Percentiles rank a stretch among this genome's conserved stretches.
Conservation (phyloP, 176 grass and related monocot genomes). For the Ensete glaucum region DNA sequence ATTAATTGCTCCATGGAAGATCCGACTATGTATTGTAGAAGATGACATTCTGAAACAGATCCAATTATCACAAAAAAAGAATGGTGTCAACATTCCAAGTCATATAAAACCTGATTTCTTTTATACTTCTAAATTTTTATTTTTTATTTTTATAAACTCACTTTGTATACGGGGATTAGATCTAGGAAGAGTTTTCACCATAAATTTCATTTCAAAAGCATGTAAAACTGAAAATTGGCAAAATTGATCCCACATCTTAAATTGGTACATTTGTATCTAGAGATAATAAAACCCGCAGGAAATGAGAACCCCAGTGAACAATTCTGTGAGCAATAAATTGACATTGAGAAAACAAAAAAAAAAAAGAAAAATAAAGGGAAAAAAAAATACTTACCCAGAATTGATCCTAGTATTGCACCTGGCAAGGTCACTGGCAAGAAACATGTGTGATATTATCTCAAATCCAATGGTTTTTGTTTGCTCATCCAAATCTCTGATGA, state of each 20-base stretch:
- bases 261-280: neutral
- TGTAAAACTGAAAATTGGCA: neutral
- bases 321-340: neutral
- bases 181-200: neutral
- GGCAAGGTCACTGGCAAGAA: slow-evolving; percentile 1
- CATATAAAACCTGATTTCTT: neutral
- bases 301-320: neutral
- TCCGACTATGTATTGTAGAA: no score
- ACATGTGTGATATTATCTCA: neutral
- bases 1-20: no score
- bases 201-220: neutral
- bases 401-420: slow-evolving; percentile 1
- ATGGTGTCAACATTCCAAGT: neutral
- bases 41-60: no score
- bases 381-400: neutral
- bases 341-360: neutral
- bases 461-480: neutral
- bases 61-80: no score
- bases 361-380: neutral
- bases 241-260: neutral
- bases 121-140: neutral
- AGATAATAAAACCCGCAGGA: neutral
- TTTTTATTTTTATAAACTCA: neutral
- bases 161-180: neutral
- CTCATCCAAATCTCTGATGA: neutral